phyloP scores from a whole-genome alignment of 768 basidiomycete genomes.

The Termitomyces sp. region DNA sequence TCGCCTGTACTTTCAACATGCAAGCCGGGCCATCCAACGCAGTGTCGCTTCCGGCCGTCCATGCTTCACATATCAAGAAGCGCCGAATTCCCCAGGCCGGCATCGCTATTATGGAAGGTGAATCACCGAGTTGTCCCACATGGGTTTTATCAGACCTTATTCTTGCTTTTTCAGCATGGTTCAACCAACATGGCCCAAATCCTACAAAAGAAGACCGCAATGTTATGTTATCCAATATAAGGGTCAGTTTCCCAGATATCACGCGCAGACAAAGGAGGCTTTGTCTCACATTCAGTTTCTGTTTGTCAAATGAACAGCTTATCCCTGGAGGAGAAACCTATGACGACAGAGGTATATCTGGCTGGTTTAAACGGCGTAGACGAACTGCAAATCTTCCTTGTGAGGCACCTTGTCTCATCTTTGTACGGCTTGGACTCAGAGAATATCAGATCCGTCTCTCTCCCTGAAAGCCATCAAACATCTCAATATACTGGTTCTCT shows the following conservation, averaged over 20 bases:
- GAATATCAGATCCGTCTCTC: conserved; percentile 13
- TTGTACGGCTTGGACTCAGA: not conserved
- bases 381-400: not conserved
- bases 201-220: conserved; percentile 5
- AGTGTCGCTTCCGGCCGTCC: not conserved
- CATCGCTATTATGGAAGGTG: conserved; percentile 17
- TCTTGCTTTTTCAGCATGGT: conserved; percentile 3
- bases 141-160: conserved; percentile 1
- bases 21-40: conserved; percentile 10
- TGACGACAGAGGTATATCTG: not conserved
- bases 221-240: conserved; percentile 11
- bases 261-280: not conserved
- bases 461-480: conserved; percentile 16
- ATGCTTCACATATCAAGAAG: not conserved
- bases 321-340: conserved; percentile 11
- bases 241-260: conserved; percentile 1
- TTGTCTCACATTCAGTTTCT: not conserved
- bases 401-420: not conserved
- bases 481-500: conserved; percentile 16
- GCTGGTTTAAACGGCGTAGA: conserved; percentile 13
- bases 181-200: conserved; percentile 1
- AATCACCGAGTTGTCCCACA: conserved; percentile 3
- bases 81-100: conserved; percentile 11
- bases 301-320: conserved; percentile 1
- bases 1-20: not conserved